A percentile compares a stretch with the other conserved stretches of the same genome.
phyloP scores from a whole-genome alignment of 495 filamentous ascomycete genomes.

The Hypoxylon crocopeplum region DNA sequence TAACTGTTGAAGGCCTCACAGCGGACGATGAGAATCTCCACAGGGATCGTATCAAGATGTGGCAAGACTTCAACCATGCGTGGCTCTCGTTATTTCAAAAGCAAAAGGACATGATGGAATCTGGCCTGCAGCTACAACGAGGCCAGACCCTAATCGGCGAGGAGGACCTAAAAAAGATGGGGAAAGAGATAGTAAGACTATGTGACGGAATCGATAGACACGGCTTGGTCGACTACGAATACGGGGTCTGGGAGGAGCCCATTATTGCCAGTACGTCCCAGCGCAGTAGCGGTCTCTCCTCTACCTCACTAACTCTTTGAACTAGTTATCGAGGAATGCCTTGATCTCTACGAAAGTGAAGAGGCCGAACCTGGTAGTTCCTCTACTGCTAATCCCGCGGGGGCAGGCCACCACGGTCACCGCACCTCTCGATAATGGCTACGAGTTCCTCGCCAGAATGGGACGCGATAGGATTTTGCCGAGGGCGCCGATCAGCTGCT shows the following conservation, averaged over 20 bases:
- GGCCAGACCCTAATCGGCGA: slow-evolving; percentile 70
- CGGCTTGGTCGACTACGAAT: slow-evolving; percentile 95
- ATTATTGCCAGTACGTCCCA: slow-evolving; percentile 76
- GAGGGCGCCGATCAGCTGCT: slow-evolving; percentile 16
- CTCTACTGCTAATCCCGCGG: slow-evolving; percentile 26
- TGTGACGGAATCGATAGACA: slow-evolving; percentile 88
- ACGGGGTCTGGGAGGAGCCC: slow-evolving; percentile 94
- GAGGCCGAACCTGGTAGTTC: slow-evolving; percentile 35
- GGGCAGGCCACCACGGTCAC: slow-evolving; percentile 17
- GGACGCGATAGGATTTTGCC: slow-evolving; percentile 1
- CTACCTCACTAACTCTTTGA: slow-evolving; percentile 12
- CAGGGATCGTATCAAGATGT: slow-evolving; percentile 76
- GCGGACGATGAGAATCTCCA: slow-evolving; percentile 76
- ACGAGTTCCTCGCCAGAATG: neutral
- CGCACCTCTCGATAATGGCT: slow-evolving; percentile 27
- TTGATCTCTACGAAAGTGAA: slow-evolving; percentile 62
- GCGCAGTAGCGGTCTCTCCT: neutral
- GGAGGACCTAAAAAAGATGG: slow-evolving; percentile 78
- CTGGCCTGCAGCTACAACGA: slow-evolving; percentile 63
- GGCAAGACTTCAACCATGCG: slow-evolving; percentile 94
- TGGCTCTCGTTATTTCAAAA: slow-evolving; percentile 89
- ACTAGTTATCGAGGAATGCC: slow-evolving; percentile 69
- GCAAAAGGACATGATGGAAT: slow-evolving; percentile 79
- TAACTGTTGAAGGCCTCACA: slow-evolving; percentile 48
- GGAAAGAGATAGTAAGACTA: slow-evolving; percentile 76